A percentile compares a stretch with the other conserved stretches of the same genome.
These are phyloP conservation scores for Nakaseomyces nivariensis DNA, from an alignment of 1,139 yeast species.

Conservation along the genomic window DNA sequence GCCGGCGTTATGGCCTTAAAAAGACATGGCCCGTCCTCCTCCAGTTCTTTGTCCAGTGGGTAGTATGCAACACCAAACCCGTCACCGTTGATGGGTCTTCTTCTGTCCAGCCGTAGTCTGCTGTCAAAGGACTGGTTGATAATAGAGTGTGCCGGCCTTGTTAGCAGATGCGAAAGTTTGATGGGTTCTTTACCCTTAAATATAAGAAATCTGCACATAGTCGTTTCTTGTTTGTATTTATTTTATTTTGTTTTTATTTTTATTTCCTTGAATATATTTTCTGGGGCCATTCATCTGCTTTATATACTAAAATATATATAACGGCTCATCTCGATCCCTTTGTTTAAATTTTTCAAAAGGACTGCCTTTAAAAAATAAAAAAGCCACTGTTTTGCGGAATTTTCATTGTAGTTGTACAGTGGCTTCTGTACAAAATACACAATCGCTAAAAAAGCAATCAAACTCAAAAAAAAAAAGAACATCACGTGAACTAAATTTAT, in stretches of 20 bases:
- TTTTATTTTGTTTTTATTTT: neutral
- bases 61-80: conserved; percentile 98
- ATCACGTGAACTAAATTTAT: neutral
- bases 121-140: conserved; percentile 94
- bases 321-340: no score
- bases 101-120: conserved; percentile 72
- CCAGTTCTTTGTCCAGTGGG: conserved; percentile 45
- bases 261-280: neutral
- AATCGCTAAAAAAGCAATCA: no score
- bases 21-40: conserved; percentile 57
- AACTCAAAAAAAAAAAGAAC: neutral
- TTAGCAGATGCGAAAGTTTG: conserved; percentile 72
- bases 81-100: conserved; percentile 92
- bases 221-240: neutral
- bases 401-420: no score
- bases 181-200: conserved; percentile 62
- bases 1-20: conserved; percentile 96
- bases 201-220: conserved; percentile 30
- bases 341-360: no score
- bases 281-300: no score
- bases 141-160: conserved; percentile 94
- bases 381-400: no score
- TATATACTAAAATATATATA: no score
- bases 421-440: no score
- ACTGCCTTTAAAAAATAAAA: no score